Percentiles rank a stretch among this genome's conserved stretches.
phyloP scores from a whole-genome alignment of 352 stramenopile genomes.

The Phytopythium vexans region DNA sequence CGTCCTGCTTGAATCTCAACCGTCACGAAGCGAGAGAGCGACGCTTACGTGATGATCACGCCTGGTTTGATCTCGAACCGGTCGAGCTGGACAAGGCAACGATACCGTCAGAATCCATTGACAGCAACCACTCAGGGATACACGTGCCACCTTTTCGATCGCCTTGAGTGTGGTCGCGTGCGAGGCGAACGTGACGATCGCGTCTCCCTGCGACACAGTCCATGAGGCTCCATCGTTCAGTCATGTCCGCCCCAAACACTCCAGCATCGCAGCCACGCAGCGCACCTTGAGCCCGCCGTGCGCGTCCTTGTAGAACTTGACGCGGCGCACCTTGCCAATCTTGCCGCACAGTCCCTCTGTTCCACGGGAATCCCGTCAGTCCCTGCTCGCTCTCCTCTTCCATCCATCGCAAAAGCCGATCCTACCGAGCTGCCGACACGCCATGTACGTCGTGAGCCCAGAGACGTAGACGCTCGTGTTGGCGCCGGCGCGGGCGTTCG shows the following conservation, averaged over 20 bases:
- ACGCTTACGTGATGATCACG: constrained; percentile 71
- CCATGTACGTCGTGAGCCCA: constrained; percentile 76
- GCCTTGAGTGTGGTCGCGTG: constrained; percentile 59
- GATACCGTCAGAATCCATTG: not conserved
- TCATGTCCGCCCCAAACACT: not conserved
- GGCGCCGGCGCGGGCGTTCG: constrained; percentile 16
- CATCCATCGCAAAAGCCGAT: not conserved
- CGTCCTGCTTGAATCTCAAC: not conserved
- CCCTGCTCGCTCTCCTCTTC: not conserved
- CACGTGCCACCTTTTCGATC: constrained; percentile 52
- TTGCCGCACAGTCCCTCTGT: constrained; percentile 66
- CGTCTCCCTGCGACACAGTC: constrained; percentile 48
- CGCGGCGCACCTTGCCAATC: constrained; percentile 76
- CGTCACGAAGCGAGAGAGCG: not conserved
- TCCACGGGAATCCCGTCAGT: not conserved
- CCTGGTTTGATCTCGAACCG: constrained; percentile 84
- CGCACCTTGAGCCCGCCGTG: constrained; percentile 68
- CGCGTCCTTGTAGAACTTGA: constrained; percentile 87
- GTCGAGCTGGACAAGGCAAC: constrained; percentile 36
- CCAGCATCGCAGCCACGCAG: not conserved
- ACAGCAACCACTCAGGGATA: not conserved
- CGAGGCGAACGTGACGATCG: constrained; percentile 79
- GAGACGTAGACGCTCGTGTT: constrained; percentile 82
- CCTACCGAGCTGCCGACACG: constrained; percentile 77
- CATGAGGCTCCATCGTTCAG: not conserved